Percentiles rank a stretch among this genome's conserved stretches.
These are phyloP conservation scores for Bacterosira constricta DNA, from an alignment of 108 stramenopile genomes.

Conservation along the genomic window DNA sequence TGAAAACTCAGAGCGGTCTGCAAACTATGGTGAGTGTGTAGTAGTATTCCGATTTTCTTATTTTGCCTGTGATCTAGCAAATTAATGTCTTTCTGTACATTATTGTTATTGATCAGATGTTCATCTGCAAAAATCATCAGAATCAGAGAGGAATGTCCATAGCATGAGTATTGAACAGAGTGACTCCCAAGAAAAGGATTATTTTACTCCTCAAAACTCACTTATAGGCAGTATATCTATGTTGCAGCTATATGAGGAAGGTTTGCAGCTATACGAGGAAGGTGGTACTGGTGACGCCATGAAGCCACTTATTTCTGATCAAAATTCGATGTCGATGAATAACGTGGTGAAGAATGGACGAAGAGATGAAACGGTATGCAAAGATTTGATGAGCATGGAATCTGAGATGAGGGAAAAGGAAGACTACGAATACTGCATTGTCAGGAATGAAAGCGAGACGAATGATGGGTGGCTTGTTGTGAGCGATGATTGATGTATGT, in stretches of 20 bases:
- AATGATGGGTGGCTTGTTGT: conserved; percentile 38
- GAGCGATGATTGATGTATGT: conserved; percentile 18
- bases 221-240: conserved; percentile 21
- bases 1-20: not conserved
- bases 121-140: not conserved
- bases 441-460: conserved; percentile 13
- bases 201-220: conserved; percentile 8
- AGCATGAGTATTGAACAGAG: not conserved
- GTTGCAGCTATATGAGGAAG: conserved; percentile 8
- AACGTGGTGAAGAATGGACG: not conserved
- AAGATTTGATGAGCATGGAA: not conserved
- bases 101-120: no score
- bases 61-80: not conserved
- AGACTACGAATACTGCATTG: conserved; percentile 20
- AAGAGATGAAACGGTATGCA: not conserved
- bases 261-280: conserved; percentile 4
- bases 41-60: not conserved
- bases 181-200: not conserved
- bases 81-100: no score
- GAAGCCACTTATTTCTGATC: not conserved
- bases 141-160: not conserved
- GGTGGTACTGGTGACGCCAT: not conserved
- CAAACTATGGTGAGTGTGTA: not conserved
- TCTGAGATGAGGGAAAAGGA: not conserved
- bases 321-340: not conserved